Conservation (phyloP, 106 monocot species). For the Chionographis japonica region DNA sequence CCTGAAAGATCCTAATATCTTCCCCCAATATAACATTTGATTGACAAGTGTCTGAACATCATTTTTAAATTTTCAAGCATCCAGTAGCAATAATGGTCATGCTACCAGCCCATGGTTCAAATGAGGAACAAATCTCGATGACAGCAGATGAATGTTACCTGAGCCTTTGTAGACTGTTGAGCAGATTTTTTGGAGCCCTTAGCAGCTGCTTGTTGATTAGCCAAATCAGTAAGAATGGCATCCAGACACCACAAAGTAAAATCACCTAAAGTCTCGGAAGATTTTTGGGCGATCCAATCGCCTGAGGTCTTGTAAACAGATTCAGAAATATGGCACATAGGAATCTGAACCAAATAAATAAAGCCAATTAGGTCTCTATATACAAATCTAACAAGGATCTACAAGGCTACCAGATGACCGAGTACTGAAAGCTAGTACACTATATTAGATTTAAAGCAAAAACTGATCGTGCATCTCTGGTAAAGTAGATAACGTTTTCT, state of each 20-base stretch:
- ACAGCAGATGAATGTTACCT: slow-evolving; percentile 32
- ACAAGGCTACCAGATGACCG: no score
- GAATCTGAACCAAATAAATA: slow-evolving; percentile 40
- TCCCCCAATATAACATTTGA: no score
- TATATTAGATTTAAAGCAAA: no score
- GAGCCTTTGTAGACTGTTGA: slow-evolving; percentile 60
- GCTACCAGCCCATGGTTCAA: neutral
- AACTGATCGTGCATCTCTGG: no score
- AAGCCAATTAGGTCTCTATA: no score
- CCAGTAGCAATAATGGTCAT: neutral
- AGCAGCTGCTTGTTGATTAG: slow-evolving; percentile 40
- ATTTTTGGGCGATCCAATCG: slow-evolving; percentile 69
- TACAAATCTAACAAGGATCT: no score
- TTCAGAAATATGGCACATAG: slow-evolving; percentile 66
- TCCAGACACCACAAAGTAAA: slow-evolving; percentile 86
- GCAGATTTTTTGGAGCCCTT: slow-evolving; percentile 63
- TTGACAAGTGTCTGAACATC: no score
- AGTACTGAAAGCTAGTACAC: no score
- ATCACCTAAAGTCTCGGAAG: slow-evolving; percentile 56
- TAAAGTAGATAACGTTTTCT: no score
- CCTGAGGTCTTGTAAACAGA: slow-evolving; percentile 60
- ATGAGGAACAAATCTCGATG: neutral
- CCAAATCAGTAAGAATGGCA: slow-evolving; percentile 57
- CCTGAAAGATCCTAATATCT: no score
- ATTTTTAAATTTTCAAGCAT: no score